phyloP scores from a whole-genome alignment of 768 basidiomycete species.

The Suillus sp. region DNA sequence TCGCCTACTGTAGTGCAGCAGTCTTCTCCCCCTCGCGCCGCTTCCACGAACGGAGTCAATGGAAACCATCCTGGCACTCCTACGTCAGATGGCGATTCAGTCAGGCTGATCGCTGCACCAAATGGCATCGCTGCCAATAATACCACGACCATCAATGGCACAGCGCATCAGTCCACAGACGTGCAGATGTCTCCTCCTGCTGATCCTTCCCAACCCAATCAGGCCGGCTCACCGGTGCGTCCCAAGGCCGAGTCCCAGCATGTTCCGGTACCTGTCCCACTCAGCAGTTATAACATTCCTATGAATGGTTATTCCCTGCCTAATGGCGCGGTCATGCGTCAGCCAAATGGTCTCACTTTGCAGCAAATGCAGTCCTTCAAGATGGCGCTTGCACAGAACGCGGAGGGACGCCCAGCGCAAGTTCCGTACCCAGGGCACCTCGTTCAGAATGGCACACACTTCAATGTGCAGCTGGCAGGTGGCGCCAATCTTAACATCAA shows the following conservation, averaged over 20 bases:
- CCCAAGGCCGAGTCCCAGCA: conserved; percentile 53
- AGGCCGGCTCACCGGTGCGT: conserved; percentile 42
- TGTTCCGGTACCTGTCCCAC: conserved; percentile 37
- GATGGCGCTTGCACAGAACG: conserved; percentile 48
- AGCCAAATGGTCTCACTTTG: conserved; percentile 44
- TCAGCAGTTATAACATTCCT: conserved; percentile 52
- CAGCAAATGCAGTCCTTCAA: conserved; percentile 67
- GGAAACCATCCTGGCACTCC: conserved; percentile 35
- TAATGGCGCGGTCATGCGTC: conserved; percentile 39
- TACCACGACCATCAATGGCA: conserved; percentile 29
- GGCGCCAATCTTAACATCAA: conserved; percentile 38
- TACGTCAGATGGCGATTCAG: conserved; percentile 47
- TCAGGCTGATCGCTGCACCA: conserved; percentile 20
- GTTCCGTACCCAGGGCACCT: conserved; percentile 32
- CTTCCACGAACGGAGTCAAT: conserved; percentile 37
- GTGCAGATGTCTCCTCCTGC: conserved; percentile 12
- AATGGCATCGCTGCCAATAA: conserved; percentile 32
- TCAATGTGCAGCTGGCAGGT: conserved; percentile 30
- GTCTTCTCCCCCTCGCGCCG: conserved; percentile 40
- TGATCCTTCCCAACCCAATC: conserved; percentile 28
- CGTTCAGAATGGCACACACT: conserved; percentile 31
- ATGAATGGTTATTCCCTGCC: conserved; percentile 40
- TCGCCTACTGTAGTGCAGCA: conserved; percentile 24
- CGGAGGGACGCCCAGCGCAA: conserved; percentile 41
- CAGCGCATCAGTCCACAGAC: conserved; percentile 30